Conservation (phyloP, 2,329 filamentous ascomycete species). For the Seiridium unicorne region DNA sequence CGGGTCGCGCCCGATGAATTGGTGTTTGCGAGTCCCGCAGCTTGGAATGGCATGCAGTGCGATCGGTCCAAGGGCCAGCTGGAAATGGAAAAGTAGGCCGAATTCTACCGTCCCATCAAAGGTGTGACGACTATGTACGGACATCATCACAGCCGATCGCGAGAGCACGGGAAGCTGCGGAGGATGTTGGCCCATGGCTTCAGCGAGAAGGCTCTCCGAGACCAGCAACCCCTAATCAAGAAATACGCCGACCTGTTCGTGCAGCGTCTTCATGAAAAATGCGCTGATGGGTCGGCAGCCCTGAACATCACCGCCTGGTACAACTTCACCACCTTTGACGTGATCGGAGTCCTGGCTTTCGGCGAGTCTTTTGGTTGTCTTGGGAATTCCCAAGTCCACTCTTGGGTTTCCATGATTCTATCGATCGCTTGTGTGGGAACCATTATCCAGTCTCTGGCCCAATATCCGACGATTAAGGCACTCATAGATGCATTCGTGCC, state of each 20-base stretch:
- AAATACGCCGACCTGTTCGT: conserved; percentile 27
- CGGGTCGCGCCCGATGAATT: conserved; percentile 9
- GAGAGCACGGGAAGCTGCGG: conserved; percentile 23
- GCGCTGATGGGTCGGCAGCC: conserved; percentile 1
- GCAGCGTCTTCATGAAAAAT: conserved; percentile 16
- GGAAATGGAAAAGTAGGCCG: neutral
- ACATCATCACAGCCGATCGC: conserved; percentile 12
- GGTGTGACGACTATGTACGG: neutral
- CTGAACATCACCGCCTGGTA: conserved; percentile 4
- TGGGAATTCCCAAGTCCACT: neutral
- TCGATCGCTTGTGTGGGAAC: neutral
- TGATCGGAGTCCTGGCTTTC: conserved; percentile 5
- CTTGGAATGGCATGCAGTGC: conserved; percentile 7
- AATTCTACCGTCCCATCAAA: neutral
- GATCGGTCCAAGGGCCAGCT: conserved; percentile 3
- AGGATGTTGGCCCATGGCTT: conserved; percentile 30
- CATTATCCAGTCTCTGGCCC: neutral
- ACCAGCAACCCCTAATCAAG: conserved; percentile 30
- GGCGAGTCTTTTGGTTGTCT: conserved; percentile 4
- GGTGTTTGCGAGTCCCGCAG: neutral
- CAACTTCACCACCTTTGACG: conserved; percentile 5
- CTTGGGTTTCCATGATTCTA: neutral
- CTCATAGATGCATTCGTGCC: neutral
- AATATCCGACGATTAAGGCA: neutral
- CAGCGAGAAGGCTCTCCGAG: conserved; percentile 27